Evolutionary conservation across 139 green algal genomes (phyloP), one percentile per base, ranked within the genome.

Genomic region (Limnomonas spitsbergensis): DNA sequence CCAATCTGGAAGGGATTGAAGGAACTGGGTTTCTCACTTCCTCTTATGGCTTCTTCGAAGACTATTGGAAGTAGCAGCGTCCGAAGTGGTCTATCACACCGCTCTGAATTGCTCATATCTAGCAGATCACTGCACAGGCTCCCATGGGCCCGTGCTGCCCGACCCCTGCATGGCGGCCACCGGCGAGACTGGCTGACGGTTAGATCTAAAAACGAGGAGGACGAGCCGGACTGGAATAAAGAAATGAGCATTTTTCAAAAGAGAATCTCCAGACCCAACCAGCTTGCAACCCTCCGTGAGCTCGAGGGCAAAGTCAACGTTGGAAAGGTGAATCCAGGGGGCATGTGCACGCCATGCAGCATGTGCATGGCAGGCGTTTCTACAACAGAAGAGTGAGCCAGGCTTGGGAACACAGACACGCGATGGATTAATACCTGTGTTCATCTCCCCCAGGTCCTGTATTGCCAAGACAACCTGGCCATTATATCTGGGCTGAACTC

Each of bases 241-340:
- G 93, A 97, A 66, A 94, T 97, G 90, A 89, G 78, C 61, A 89
- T 96, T 2, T 97, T 96, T 83, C 90, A 90, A 53, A 84, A 94
- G 81, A 85, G 93, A 38, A 92, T 85, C 0, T 83, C 88, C 27
- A 78, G 79, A 2, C 90, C 93, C 24, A 94, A 91, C 78, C 91
- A 96, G 88, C 86, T 97, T 20, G 90, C 89, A 27, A 91, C 91
- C 1, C 86, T 96, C 76, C 83, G 92, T 3, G 85, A 94, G 76
- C 69, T 95, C 1, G 90, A 93, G 66, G 86, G 76, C 3, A 87
- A 94, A 42, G 86, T 95, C 2, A 88, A 89, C 35, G 78, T 93
- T 1, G 92, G 92, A 39, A 91, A 88, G 87, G 92, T 93, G 38
- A 66, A 76, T 0, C n/a, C n/a, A n/a, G n/a, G n/a, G n/a, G n/a